Conservation (phyloP, 768 basidiomycete species). For the Amanita inopinata region DNA sequence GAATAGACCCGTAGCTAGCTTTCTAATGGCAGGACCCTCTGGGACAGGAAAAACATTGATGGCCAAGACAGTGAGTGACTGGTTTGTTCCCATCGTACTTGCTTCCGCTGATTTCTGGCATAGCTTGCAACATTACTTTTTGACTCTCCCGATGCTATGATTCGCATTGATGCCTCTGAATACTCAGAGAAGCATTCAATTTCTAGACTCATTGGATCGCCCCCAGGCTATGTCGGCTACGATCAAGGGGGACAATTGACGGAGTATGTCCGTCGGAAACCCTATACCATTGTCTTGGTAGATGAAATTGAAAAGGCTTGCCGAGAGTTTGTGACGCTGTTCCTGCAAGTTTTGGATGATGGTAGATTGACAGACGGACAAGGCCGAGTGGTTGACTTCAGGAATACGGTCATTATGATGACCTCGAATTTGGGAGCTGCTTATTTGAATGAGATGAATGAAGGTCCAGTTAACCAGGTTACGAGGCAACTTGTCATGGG, state of each 20-base stretch:
- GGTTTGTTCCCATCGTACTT: neutral
- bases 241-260: constrained; percentile 87
- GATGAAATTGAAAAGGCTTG: constrained; percentile 91
- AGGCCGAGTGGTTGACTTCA: constrained; percentile 81
- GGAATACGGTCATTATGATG: constrained; percentile 91
- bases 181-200: constrained; percentile 72
- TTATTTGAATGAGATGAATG: constrained; percentile 65
- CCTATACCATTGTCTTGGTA: constrained; percentile 78
- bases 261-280: constrained; percentile 87
- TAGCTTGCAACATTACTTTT: constrained; percentile 86
- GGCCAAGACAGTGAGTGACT: constrained; percentile 67
- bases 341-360: constrained; percentile 81
- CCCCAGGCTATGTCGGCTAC: constrained; percentile 88
- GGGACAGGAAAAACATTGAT: constrained; percentile 89
- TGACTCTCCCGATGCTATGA: constrained; percentile 86
- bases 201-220: constrained; percentile 44
- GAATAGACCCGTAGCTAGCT: constrained; percentile 82
- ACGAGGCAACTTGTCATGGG: constrained; percentile 65
- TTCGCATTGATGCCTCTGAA: constrained; percentile 87
- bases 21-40: constrained; percentile 86
- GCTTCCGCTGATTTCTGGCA: constrained; percentile 3
- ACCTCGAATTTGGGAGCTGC: constrained; percentile 85
- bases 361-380: constrained; percentile 89
- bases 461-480: constrained; percentile 53
- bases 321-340: constrained; percentile 45